A percentile compares a stretch with the other conserved stretches of the same genome.
Conservation (phyloP, 371 early-diverging fungal genomes). For the Mortierella sp. region DNA sequence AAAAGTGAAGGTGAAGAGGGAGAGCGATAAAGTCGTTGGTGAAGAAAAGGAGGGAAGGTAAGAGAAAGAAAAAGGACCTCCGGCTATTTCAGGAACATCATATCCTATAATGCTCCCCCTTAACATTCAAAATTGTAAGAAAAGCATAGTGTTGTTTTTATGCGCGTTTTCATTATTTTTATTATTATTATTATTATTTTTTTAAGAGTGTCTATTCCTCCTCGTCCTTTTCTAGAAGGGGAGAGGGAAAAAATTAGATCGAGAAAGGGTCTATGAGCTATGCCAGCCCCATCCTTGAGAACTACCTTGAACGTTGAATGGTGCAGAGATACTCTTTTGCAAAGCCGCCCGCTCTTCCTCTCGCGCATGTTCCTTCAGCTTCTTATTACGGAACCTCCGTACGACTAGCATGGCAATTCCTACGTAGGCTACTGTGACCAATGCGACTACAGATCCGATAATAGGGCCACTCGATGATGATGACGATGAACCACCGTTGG, state of each 20-base stretch:
- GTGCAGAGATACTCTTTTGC: conserved; percentile 30
- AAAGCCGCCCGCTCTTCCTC: conserved; percentile 20
- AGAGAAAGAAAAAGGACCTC: too few relatives aligned
- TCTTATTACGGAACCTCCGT: conserved; percentile 18
- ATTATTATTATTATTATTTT: too few relatives aligned
- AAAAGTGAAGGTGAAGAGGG: too few relatives aligned
- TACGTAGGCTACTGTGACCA: conserved; percentile 35
- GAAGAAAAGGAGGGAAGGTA: too few relatives aligned
- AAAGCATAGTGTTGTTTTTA: too few relatives aligned
- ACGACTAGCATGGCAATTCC: conserved; percentile 41
- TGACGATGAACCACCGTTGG: not conserved
- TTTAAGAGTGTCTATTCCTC: too few relatives aligned
- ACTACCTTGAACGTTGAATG: conserved; percentile 12
- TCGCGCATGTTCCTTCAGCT: conserved; percentile 19
- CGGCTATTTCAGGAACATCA: too few relatives aligned
- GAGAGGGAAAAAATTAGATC: not conserved
- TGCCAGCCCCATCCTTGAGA: conserved; percentile 45
- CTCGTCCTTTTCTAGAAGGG: too few relatives aligned
- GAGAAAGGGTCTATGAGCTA: conserved; percentile 4
- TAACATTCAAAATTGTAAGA: too few relatives aligned
- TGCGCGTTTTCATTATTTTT: too few relatives aligned
- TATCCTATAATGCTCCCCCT: too few relatives aligned
- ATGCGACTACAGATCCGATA: conserved; percentile 37
- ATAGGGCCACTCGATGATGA: not conserved
- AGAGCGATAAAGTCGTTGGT: too few relatives aligned